A percentile compares a stretch with the other conserved stretches of the same genome.
Evolutionary conservation across 768 basidiomycete genomes (phyloP).

Genomic region (Asterophora parasitica): DNA sequence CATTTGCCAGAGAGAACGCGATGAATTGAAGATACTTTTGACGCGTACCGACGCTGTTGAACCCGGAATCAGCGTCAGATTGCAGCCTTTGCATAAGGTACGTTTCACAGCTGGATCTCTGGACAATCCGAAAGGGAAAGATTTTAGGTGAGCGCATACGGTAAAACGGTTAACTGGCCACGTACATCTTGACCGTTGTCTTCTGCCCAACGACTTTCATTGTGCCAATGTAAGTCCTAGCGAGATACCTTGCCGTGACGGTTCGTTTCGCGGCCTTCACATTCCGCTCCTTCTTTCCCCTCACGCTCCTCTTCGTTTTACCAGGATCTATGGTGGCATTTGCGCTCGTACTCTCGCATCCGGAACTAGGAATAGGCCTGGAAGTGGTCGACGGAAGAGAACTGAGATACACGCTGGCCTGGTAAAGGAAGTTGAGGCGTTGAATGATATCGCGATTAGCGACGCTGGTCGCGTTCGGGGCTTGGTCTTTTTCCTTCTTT

Average conservation of each 20-base stretch:
- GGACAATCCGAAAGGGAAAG: neutral
- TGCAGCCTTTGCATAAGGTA: constrained; percentile 68
- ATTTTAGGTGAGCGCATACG: neutral
- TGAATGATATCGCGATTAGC: constrained; percentile 75
- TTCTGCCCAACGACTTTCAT: constrained; percentile 75
- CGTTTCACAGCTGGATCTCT: constrained; percentile 87
- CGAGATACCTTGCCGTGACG: constrained; percentile 43
- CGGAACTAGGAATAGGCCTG: neutral
- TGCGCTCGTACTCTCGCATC: neutral
- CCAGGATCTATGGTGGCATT: neutral
- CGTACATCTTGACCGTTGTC: constrained; percentile 71
- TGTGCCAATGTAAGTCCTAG: constrained; percentile 56
- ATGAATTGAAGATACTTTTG: constrained; percentile 42
- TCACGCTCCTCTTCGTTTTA: constrained; percentile 12
- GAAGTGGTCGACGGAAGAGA: constrained; percentile 9
- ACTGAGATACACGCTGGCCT: constrained; percentile 63
- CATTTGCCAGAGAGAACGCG: neutral
- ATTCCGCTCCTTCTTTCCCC: constrained; percentile 16
- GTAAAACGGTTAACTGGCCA: neutral
- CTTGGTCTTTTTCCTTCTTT: constrained; percentile 59
- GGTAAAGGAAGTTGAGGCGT: constrained; percentile 81
- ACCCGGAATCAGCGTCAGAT: constrained; percentile 62
- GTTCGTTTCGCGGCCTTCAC: constrained; percentile 15
- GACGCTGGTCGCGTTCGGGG: constrained; percentile 52
- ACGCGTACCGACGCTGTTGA: constrained; percentile 59